A percentile compares a stretch with the other conserved stretches of the same genome.
Conservation (phyloP, 495 filamentous ascomycete genomes). For the Mytilinidion resinicola region DNA sequence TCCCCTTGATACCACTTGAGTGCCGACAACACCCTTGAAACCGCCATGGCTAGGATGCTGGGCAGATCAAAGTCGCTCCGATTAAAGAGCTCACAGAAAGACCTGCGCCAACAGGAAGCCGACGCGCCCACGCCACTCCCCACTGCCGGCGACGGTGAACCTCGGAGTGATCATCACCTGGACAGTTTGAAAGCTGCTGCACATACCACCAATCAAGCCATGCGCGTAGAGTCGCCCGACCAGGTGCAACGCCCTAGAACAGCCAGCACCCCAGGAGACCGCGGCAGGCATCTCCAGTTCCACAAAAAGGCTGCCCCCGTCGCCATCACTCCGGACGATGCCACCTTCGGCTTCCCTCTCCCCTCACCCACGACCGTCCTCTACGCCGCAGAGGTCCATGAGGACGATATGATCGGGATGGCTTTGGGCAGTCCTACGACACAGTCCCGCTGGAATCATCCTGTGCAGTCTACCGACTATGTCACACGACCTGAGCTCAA, state of each 20-base stretch:
- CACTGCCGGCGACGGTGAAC: background rate
- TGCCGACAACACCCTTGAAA: conserved; percentile 16
- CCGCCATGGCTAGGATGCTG: conserved; percentile 28
- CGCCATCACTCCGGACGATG: conserved; percentile 1
- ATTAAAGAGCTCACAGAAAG: conserved; percentile 20
- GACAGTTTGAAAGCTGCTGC: conserved; percentile 23
- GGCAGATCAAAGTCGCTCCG: conserved; percentile 25
- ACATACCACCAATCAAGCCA: conserved; percentile 15
- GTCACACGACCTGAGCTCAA: conserved; percentile 1
- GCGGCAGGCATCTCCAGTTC: conserved; percentile 24
- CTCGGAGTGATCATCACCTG: conserved; percentile 10
- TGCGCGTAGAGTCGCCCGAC: conserved; percentile 17
- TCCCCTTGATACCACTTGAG: conserved; percentile 17
- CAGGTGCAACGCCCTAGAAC: conserved; percentile 25
- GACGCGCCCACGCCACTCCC: conserved; percentile 15
- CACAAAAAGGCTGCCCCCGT: conserved; percentile 27
- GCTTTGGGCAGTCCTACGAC: conserved; percentile 48
- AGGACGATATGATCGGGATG: conserved; percentile 44
- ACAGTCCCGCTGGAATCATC: conserved; percentile 25
- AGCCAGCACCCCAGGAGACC: conserved; percentile 19
- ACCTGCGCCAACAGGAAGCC: conserved; percentile 19
- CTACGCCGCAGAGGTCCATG: conserved; percentile 25
- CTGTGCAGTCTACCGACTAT: conserved; percentile 22
- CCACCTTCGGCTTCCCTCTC: conserved; percentile 11
- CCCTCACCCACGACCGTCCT: conserved; percentile 18